Evolutionary conservation across 2,329 filamentous ascomycete genomes (phyloP), one percentile per base, ranked within the genome.

Genomic region (Aspergillus ustus): DNA sequence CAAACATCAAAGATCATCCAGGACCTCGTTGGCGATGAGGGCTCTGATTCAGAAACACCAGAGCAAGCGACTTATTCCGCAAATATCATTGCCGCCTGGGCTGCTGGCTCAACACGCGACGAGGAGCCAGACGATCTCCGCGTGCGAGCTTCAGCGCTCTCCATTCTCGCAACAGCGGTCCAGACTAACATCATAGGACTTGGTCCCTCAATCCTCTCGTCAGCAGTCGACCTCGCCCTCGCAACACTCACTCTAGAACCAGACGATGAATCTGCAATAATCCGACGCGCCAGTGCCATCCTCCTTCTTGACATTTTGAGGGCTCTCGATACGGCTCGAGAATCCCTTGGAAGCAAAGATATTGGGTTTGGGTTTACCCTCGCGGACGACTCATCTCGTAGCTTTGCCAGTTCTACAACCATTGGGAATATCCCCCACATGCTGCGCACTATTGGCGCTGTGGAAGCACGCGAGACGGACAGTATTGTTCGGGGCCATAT

Each of bases 71-170:
- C 69, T 1, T 66, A 74, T 45, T 71, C 75, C 1, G 72, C 72
- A 2, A 78, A 75, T 45, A 76, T 80, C 7, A 62, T 80, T 15
- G 67, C 75, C n/a, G 73, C 77, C 28, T 80, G 78, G 78, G 77
- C 75, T 4, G 72, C 75, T 3, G 78, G 78, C 19, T 71, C 77
- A 3, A 62, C 70, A 1, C 64, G 70, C 8, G 77, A 80, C 53
- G 67, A 72, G 22, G 72, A 78, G 25, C 77, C 78, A n/a, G 78
- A 81, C 57, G 78, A 81, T 59, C 70, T 81, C 1, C 78, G 78
- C 13, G 68, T 75, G 1, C 74, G 78, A 4, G 71, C 78, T n/a
- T 81, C 78, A 1, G 78, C 78, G 15, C 68, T 81, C 3, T 81
- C 78, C 2, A 76, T 81, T 31, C 71, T 80, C 4, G 77, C 77